Evolutionary conservation across 805 yeast species (phyloP), one percentile per base, ranked within the genome.

Genomic region (Lachancea dasiensis): DNA sequence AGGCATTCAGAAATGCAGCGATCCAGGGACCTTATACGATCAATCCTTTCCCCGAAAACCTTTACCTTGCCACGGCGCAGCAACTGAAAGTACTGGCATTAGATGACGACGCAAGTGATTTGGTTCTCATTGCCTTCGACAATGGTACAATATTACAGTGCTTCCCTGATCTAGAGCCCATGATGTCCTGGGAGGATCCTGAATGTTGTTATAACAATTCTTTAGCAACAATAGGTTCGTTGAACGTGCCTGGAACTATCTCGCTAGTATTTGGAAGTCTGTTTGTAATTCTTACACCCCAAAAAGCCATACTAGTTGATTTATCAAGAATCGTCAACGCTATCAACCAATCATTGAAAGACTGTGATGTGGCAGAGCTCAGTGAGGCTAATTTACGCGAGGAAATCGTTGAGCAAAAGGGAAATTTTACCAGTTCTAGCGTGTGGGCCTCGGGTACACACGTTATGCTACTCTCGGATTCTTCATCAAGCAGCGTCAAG

Each of bases 21-120:
- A 40, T 63, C 4, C 77, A 72, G 49, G 86, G 86, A 2, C 82
- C 86, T 2, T 63, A 75, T 37, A 48, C 63, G 1, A 60, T 77
- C 10, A 51, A 60, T 21, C 82, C 84, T 3, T 80, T 67, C 45
- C 82, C 84, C 1, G 70, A 67, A 3, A 56, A 51, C 8, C 54
- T 80, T 3, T 79, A 81, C 51, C 64, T 61, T 3, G 70, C 64
- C 23, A 63, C 64, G 6, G 73, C 74, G 0, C 42, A 55, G 5
- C 65, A 63, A 22, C 49, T 75, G 6, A 29, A 49, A 0, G 39
- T 58, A 4, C 9, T 54, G 32, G 47, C 50, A 3, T 52, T 63
- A 24, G 13, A 18, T 7, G 60, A 54, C 5, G 37, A 44, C 1
- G 18, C 36, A 1, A 44, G 49, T 5, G 65, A 60, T 27, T 25